phyloP scores from a whole-genome alignment of 129 eudicot species.

The Pulicaria dysenterica region DNA sequence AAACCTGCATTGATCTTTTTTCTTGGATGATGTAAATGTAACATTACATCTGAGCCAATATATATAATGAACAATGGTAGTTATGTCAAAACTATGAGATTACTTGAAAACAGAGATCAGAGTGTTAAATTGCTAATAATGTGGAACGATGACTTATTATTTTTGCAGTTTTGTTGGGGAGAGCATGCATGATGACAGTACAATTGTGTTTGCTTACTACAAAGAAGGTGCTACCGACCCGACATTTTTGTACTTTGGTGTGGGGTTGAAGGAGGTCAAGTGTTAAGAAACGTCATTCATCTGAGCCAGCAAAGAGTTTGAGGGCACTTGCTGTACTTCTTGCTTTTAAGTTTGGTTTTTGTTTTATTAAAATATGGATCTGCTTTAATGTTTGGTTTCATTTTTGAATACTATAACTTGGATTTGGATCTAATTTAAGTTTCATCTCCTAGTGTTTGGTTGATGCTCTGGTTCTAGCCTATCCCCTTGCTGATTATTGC shows the following conservation, averaged over 20 bases:
- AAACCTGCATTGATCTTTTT: no score
- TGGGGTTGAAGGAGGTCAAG: slow-evolving; percentile 63
- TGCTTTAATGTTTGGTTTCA: slow-evolving; percentile 29
- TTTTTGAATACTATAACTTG: slow-evolving; percentile 34
- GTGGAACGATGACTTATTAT: background rate
- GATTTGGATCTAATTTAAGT: slow-evolving; percentile 13
- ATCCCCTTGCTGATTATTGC: no score
- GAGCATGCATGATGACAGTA: slow-evolving; percentile 67
- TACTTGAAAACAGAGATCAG: background rate
- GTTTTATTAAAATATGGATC: slow-evolving; percentile 29
- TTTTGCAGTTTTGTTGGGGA: slow-evolving; percentile 68
- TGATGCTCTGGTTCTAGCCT: no score
- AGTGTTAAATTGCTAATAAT: slow-evolving; percentile 11
- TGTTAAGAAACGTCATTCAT: slow-evolving; percentile 35
- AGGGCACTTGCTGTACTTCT: slow-evolving; percentile 21
- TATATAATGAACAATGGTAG: no score
- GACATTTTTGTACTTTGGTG: slow-evolving; percentile 59
- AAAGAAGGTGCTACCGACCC: slow-evolving; percentile 66
- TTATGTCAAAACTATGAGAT: background rate
- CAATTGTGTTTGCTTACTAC: slow-evolving; percentile 69
- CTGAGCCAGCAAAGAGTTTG: slow-evolving; percentile 8
- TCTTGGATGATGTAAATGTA: no score
- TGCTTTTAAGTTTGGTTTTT: slow-evolving; percentile 28
- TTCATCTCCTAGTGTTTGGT: slow-evolving; percentile 22
- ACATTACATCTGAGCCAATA: no score